Conservation (phyloP, 1,139 yeast genomes). For the Nematodospora anomalae region DNA sequence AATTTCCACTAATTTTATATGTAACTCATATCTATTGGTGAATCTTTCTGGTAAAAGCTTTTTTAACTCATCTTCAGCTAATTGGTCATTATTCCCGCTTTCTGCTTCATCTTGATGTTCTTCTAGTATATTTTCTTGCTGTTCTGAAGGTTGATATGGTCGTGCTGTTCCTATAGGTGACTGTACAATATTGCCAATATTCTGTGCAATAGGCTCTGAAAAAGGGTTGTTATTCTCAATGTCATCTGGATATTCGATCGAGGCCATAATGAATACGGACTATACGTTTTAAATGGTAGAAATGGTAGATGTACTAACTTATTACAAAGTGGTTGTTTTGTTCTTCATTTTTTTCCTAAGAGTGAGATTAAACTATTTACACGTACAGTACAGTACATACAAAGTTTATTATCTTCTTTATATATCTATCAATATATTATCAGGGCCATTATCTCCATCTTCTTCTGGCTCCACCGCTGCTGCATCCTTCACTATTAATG, state of each 20-base stretch:
- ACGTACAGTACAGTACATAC: not conserved
- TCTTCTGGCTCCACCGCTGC: constrained; percentile 1
- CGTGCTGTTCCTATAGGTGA: not conserved
- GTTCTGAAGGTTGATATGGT: constrained; percentile 5
- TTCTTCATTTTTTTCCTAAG: not conserved
- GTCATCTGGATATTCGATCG: constrained; percentile 64
- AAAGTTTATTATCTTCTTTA: too few relatives aligned
- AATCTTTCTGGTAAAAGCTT: constrained; percentile 54
- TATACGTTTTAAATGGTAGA: not conserved
- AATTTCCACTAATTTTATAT: constrained; percentile 30
- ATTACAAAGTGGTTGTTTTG: not conserved
- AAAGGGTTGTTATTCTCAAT: constrained; percentile 68
- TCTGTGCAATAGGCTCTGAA: constrained; percentile 29
- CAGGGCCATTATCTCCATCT: not conserved
- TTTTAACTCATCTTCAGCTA: constrained; percentile 39
- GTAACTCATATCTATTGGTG: constrained; percentile 32
- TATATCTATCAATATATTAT: not conserved
- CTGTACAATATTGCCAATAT: not conserved
- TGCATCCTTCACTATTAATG: not conserved
- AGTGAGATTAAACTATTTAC: not conserved
- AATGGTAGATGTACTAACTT: not conserved
- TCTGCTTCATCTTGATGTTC: constrained; percentile 4
- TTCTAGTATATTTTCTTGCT: constrained; percentile 1
- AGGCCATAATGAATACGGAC: constrained; percentile 36
- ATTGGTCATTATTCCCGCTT: constrained; percentile 5